Evolutionary conservation across 1,139 yeast species (phyloP).

Genomic region (Geotrichum candidum): DNA sequence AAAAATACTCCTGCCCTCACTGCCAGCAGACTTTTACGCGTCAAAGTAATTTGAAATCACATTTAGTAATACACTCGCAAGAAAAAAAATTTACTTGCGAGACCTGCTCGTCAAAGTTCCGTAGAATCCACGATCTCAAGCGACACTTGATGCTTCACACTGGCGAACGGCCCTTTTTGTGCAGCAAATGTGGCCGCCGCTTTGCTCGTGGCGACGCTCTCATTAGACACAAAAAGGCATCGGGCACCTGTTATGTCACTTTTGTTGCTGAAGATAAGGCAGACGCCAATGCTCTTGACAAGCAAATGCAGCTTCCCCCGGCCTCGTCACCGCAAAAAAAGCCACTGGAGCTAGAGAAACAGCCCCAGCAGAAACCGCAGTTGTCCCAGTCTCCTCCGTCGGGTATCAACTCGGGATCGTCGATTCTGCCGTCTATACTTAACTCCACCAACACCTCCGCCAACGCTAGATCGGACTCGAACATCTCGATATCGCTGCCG

Average conservation of each 20-base stretch:
- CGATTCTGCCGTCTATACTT: neutral
- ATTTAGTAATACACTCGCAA: conserved; percentile 61
- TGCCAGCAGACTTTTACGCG: conserved; percentile 17
- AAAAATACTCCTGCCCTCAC: conserved; percentile 15
- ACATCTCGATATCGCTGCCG: neutral
- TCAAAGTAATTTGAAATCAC: conserved; percentile 57
- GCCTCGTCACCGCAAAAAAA: neutral
- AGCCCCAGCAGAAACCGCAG: neutral
- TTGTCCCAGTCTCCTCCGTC: neutral
- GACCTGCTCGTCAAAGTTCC: conserved; percentile 57
- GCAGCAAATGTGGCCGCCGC: conserved; percentile 56
- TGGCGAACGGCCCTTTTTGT: conserved; percentile 64
- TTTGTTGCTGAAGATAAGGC: neutral
- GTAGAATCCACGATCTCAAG: conserved; percentile 70
- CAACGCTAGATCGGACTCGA: neutral
- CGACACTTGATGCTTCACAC: conserved; percentile 72
- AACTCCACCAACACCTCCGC: neutral
- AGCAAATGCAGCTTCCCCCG: neutral
- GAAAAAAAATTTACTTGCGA: conserved; percentile 62
- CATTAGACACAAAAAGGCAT: conserved; percentile 51
- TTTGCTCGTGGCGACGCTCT: conserved; percentile 79
- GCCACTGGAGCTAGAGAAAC: neutral
- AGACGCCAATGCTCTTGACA: neutral
- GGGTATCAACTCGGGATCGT: neutral
- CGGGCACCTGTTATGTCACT: conserved; percentile 22